Base-by-base conservation (phyloP, 2,329 filamentous ascomycete species). In the Zelopaecilomyces penicillatus region DNA sequence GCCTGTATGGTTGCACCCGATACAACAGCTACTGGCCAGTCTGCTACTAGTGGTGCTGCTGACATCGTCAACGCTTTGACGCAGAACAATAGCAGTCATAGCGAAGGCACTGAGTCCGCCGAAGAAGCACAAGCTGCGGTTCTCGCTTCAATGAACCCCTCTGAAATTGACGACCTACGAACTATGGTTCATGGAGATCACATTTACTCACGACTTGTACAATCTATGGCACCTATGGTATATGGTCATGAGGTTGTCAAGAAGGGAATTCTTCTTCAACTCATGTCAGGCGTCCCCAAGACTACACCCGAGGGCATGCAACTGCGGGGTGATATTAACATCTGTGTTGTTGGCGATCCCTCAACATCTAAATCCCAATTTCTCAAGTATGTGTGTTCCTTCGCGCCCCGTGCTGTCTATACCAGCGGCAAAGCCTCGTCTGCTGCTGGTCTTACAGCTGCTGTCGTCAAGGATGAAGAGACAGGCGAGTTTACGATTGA, bases 401-500 rank as follows among this genome's bases (percentile, higher is more conserved):
- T 98, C 61, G 82, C 95, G n/a, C 93, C 93, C 27, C 85, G 93
- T 35, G 89, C 93, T 11, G 90, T 98, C 38, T 98, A 98, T 66
- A 98, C 93, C 27, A 96, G 89, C 46, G 93, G 93, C 47, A 98
- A 98, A 65, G 93, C 93, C 3, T 97, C 91, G 4, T 97, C 91
- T 0, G 93, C 93, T 7, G 93, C 93, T 43, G 93, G 93, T 87
- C 78, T 98, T 47, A 98, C 93, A 4, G 93, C 93, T 4, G 91
- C 93, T 0, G 93, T 98, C 1, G 83, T 97, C 50, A 98, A 97
- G 64, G 93, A 98, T 58, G 90, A 97, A 61, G 93, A 98, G 68
- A 98, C 93, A 19, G 93, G 93, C 52, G 93, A 98, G 61, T 96
- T 96, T 63, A 98, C 93, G 10, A 98, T 98, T 55, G 93, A 98